Evolutionary conservation across 192 early-diverging fungal genomes (phyloP).

Genomic region (Backusella mclennaniae): DNA sequence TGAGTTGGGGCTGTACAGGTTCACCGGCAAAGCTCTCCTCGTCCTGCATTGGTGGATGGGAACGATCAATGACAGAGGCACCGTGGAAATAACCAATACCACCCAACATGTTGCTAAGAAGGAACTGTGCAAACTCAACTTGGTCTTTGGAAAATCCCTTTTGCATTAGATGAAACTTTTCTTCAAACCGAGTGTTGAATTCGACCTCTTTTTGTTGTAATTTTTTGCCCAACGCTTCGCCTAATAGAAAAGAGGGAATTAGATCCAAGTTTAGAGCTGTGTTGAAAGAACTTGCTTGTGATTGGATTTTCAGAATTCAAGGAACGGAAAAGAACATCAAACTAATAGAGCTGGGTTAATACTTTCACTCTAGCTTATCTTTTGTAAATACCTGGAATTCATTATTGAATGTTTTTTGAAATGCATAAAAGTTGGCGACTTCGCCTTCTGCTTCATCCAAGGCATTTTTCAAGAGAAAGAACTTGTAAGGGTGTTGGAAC

Average conservation of each 20-base stretch:
- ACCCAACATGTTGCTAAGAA: constrained; percentile 83
- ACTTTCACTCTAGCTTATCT: background rate
- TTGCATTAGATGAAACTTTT: constrained; percentile 59
- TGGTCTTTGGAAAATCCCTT: constrained; percentile 66
- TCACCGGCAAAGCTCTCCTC: constrained; percentile 47
- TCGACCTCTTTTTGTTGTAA: constrained; percentile 12
- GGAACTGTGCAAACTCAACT: constrained; percentile 69
- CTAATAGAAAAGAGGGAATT: constrained; percentile 6
- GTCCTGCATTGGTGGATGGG: constrained; percentile 59
- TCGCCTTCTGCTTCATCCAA: constrained; percentile 28
- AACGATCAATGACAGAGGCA: constrained; percentile 68
- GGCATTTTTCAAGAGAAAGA: constrained; percentile 31
- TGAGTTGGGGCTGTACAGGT: constrained; percentile 53
- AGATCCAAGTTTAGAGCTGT: no score
- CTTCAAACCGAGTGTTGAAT: constrained; percentile 77
- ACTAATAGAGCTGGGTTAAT: constrained; percentile 27
- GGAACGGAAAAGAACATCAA: constrained; percentile 57
- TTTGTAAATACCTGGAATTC: constrained; percentile 57
- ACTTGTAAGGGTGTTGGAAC: constrained; percentile 10
- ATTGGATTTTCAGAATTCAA: constrained; percentile 19
- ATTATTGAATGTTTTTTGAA: constrained; percentile 61
- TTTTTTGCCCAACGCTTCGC: background rate
- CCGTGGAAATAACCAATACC: constrained; percentile 90
- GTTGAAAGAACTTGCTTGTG: constrained; percentile 12
- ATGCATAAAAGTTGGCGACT: constrained; percentile 51